These are phyloP conservation scores for Castanea crenata DNA, from an alignment of 306 rosid species.

Conservation along the genomic window DNA sequence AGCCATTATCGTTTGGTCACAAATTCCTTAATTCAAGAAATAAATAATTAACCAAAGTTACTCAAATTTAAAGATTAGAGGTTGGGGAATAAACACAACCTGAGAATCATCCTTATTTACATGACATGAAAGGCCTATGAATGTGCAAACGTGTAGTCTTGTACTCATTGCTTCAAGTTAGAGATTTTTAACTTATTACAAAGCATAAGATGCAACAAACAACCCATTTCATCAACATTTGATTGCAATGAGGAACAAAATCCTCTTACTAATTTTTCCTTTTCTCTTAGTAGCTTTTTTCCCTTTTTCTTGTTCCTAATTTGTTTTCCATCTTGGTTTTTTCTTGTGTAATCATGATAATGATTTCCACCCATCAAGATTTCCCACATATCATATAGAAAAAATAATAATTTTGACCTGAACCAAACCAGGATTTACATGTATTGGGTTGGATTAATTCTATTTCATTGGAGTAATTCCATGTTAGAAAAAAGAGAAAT, in stretches of 20 bases:
- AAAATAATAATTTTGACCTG: not conserved
- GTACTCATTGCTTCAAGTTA: not conserved
- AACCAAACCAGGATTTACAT: not conserved
- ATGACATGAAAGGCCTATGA: not conserved
- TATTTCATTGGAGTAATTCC: not conserved
- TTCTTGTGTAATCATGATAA: not conserved
- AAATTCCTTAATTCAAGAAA: not conserved
- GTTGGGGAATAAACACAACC: not conserved
- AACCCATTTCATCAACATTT: not conserved
- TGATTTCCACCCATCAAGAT: not conserved
- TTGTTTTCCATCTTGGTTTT: not conserved
- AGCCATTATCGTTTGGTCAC: not conserved
- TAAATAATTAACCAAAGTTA: not conserved
- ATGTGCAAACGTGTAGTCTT: not conserved
- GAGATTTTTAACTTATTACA: not conserved
- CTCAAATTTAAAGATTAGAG: not conserved
- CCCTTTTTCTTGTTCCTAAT: not conserved
- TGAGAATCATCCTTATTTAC: not conserved
- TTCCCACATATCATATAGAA: not conserved
- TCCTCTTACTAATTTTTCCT: not conserved
- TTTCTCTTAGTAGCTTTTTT: not conserved
- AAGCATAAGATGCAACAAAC: not conserved
- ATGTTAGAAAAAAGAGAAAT: not conserved
- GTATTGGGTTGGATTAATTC: not conserved
- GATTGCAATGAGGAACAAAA: not conserved